Evolutionary conservation across 2,329 filamentous ascomycete genomes (phyloP).

Genomic region (Coniochaeta sp.): DNA sequence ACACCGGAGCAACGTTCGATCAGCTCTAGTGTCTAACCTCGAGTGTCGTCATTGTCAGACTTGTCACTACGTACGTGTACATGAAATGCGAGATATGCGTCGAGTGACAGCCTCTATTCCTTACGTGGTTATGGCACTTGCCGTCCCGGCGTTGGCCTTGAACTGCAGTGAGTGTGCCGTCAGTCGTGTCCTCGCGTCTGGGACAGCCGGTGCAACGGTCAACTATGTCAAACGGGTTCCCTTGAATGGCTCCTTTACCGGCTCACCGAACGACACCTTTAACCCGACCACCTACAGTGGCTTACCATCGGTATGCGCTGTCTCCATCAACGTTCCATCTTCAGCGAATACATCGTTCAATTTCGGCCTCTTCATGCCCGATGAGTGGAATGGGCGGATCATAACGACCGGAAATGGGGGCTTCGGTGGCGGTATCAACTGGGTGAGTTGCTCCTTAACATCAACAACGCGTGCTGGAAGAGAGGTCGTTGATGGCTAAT

Average conservation of each 20-base stretch:
- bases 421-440: conserved; percentile 26
- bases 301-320: conserved; percentile 24
- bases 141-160: neutral
- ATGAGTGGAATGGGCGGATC: conserved; percentile 23
- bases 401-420: conserved; percentile 25
- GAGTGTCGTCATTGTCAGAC: no score
- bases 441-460: conserved; percentile 7
- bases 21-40: no score
- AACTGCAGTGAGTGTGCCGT: neutral
- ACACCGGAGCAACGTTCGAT: no score
- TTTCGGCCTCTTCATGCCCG: conserved; percentile 25
- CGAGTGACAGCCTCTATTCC: neutral
- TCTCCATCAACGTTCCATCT: conserved; percentile 21
- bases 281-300: conserved; percentile 19
- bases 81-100: no score
- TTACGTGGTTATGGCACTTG: neutral
- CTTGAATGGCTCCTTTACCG: conserved; percentile 12
- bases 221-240: neutral
- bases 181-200: neutral
- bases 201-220: neutral
- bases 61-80: no score
- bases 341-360: conserved; percentile 20
- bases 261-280: conserved; percentile 13
- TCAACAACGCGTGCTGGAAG: no score
- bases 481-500: neutral